Evolutionary conservation across 2,329 filamentous ascomycete genomes (phyloP).

Genomic region (Hypoxylon sp.): DNA sequence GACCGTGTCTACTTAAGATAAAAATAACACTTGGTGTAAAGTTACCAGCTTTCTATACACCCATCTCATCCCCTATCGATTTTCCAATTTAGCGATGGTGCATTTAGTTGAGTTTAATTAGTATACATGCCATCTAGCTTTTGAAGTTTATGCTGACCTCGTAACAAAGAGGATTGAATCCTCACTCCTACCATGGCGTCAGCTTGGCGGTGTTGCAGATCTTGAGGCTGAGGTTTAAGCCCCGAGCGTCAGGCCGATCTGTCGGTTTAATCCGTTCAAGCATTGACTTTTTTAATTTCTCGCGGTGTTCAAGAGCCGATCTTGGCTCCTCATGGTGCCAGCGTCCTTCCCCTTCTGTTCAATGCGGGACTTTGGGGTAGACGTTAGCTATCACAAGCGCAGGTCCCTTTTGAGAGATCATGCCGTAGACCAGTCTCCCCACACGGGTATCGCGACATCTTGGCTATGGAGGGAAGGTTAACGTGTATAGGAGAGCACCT

Average conservation of each 20-base stretch:
- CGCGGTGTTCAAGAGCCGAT: conserved; percentile 8
- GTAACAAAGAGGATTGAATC: conserved; percentile 1
- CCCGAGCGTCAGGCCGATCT: conserved; percentile 38
- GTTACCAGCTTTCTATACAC: neutral
- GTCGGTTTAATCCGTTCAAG: conserved; percentile 3
- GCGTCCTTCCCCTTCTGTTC: conserved; percentile 34
- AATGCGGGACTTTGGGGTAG: conserved; percentile 8
- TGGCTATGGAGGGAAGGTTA: neutral
- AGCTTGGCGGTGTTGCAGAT: conserved; percentile 26
- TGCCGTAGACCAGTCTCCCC: conserved; percentile 16
- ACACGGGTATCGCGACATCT: conserved; percentile 10
- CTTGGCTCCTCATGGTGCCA: neutral
- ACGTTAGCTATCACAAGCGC: neutral
- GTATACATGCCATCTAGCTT: neutral
- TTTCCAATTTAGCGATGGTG: conserved; percentile 26
- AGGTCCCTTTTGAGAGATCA: conserved; percentile 1
- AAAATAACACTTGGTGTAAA: neutral
- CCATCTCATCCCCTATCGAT: conserved; percentile 29
- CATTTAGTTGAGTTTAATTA: conserved; percentile 1
- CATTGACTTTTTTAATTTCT: conserved; percentile 13
- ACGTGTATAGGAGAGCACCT: neutral
- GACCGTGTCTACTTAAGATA: conserved; percentile 12
- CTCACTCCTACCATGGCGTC: conserved; percentile 26
- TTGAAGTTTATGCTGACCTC: neutral
- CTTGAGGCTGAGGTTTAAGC: conserved; percentile 36